These are phyloP conservation scores for Exophiala calicioides DNA, from an alignment of 2,329 filamentous ascomycete genomes.

Conservation along the genomic window DNA sequence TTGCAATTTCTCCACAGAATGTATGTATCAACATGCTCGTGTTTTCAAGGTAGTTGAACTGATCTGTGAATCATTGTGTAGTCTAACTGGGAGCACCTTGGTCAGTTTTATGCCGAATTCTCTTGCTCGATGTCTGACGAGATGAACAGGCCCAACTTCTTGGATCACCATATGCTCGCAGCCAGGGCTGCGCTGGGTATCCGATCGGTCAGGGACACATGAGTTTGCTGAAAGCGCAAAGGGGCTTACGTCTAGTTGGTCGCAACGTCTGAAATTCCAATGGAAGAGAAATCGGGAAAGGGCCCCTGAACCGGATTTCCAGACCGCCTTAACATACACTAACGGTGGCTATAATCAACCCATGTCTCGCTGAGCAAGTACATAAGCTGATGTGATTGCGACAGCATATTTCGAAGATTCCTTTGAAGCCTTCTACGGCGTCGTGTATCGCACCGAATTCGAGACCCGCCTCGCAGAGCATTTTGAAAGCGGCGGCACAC, in stretches of 20 bases:
- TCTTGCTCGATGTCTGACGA: too few species aligned
- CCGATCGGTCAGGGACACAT: neutral
- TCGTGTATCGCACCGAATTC: conserved; percentile 10
- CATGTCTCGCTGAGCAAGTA: too few species aligned
- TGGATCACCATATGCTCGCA: conserved; percentile 4
- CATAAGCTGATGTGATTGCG: too few species aligned
- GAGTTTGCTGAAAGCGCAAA: neutral
- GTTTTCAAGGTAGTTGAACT: too few species aligned
- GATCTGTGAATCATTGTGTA: too few species aligned
- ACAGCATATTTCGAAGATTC: conserved; percentile 15
- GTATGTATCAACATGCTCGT: too few species aligned
- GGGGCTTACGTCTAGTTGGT: neutral
- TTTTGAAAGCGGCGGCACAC: too few species aligned
- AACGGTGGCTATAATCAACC: too few species aligned
- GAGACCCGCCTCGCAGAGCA: neutral
- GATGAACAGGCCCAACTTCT: conserved; percentile 3
- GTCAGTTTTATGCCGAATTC: neutral
- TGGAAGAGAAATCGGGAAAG: neutral
- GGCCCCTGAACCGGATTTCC: neutral
- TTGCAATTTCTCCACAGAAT: conserved; percentile 1
- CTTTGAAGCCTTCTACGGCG: conserved; percentile 6
- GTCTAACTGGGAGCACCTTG: conserved; percentile 4
- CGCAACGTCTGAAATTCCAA: conserved; percentile 1
- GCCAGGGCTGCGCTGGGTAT: neutral
- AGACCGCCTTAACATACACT: conserved; percentile 1